These are phyloP conservation scores for Penicillium crustosum DNA, from an alignment of 2,329 filamentous ascomycete genomes.

Conservation along the genomic window DNA sequence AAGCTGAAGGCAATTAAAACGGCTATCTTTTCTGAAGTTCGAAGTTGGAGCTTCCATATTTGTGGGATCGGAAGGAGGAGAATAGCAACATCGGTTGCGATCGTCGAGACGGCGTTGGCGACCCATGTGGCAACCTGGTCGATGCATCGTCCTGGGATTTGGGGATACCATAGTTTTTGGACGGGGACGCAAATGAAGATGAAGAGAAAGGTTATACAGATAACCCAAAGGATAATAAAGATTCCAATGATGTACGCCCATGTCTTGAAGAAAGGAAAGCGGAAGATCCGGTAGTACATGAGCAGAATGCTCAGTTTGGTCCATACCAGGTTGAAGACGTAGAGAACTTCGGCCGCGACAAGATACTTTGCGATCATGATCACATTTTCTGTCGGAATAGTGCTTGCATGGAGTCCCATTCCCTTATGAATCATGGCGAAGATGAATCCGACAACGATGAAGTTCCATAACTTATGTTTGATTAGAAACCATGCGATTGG, in stretches of 20 bases:
- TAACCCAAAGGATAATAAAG: slow-evolving; percentile 29
- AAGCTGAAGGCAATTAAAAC: background rate
- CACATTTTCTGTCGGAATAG: background rate
- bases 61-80: slow-evolving; percentile 28
- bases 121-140: background rate
- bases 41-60: slow-evolving; percentile 31
- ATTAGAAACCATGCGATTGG: background rate
- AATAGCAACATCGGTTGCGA: slow-evolving; percentile 29
- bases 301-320: slow-evolving; percentile 30
- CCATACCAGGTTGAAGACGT: slow-evolving; percentile 36
- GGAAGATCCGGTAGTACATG: slow-evolving; percentile 34
- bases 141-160: slow-evolving; percentile 28
- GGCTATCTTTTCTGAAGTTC: slow-evolving; percentile 12
- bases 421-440: background rate
- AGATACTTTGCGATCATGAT: slow-evolving; percentile 33
- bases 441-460: background rate
- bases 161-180: slow-evolving; percentile 30
- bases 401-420: background rate
- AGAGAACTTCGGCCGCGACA: slow-evolving; percentile 43
- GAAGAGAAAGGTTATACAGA: slow-evolving; percentile 31
- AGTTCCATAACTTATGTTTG: background rate
- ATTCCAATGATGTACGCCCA: slow-evolving; percentile 30
- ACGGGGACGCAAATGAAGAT: slow-evolving; percentile 33
- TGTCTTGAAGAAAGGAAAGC: slow-evolving; percentile 28
- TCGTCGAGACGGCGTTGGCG: slow-evolving; percentile 16